These are phyloP conservation scores for Mycena pura DNA, from an alignment of 768 basidiomycete species.

Conservation along the genomic window DNA sequence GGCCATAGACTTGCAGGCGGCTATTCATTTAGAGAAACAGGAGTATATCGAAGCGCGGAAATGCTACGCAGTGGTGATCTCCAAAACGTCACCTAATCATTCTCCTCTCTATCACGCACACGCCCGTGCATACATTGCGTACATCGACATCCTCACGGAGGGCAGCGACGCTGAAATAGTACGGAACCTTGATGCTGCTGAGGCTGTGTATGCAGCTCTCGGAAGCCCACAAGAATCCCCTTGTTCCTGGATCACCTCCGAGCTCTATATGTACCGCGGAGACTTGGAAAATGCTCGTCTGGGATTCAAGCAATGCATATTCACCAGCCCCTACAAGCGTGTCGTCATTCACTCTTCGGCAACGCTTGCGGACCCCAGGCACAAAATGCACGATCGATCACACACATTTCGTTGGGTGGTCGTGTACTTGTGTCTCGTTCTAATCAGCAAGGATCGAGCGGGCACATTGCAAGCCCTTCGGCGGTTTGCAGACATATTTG, in stretches of 20 bases:
- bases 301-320: background rate
- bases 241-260: background rate
- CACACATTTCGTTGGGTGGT: background rate
- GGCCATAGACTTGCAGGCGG: slow-evolving; percentile 1
- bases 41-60: background rate
- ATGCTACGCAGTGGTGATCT: background rate
- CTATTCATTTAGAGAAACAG: background rate
- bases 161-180: background rate
- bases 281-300: background rate
- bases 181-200: background rate
- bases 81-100: background rate
- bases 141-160: slow-evolving; percentile 2
- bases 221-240: background rate
- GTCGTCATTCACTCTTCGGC: slow-evolving; percentile 2
- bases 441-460: background rate
- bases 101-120: background rate
- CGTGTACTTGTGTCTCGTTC: background rate
- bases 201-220: background rate
- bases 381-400: background rate
- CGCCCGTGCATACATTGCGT: background rate
- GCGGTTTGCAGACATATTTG: background rate
- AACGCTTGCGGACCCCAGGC: background rate
- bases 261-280: background rate
- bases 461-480: background rate
- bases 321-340: background rate